Evolutionary conservation across 139 green algal species (phyloP).

Genomic region (Chlamydomonas eustigma): DNA sequence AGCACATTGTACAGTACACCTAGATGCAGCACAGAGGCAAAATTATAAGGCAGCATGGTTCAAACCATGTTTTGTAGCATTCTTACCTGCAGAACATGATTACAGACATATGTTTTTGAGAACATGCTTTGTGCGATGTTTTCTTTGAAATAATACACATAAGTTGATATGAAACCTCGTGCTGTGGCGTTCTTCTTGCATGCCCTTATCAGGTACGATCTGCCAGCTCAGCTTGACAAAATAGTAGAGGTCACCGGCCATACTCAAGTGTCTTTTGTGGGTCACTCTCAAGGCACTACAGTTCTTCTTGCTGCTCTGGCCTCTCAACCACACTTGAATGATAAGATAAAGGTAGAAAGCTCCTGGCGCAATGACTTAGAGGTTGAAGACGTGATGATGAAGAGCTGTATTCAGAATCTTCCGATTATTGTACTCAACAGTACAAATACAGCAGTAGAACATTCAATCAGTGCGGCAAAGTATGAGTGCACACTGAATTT

Average conservation of each 20-base stretch:
- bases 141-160: too few species aligned
- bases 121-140: too few species aligned
- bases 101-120: neutral
- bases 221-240: slow-evolving; percentile 40
- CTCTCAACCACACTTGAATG: slow-evolving; percentile 8
- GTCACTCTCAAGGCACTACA: slow-evolving; percentile 48
- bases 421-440: too few species aligned
- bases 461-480: too few species aligned
- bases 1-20: too few species aligned
- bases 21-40: neutral
- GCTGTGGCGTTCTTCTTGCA: neutral
- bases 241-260: slow-evolving; percentile 21
- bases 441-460: too few species aligned
- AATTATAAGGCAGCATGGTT: neutral
- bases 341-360: neutral
- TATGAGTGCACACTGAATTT: too few species aligned
- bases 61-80: neutral
- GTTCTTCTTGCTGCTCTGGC: slow-evolving; percentile 43
- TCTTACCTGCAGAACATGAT: neutral
- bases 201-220: slow-evolving; percentile 26
- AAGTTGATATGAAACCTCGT: too few species aligned
- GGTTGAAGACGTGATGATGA: too few species aligned
- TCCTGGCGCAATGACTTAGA: too few species aligned
- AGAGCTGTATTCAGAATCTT: too few species aligned
- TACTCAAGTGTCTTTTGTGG: slow-evolving; percentile 33